Evolutionary conservation across 768 basidiomycete species (phyloP), one percentile per base, ranked within the genome.

Genomic region (Lyophyllum semitale): DNA sequence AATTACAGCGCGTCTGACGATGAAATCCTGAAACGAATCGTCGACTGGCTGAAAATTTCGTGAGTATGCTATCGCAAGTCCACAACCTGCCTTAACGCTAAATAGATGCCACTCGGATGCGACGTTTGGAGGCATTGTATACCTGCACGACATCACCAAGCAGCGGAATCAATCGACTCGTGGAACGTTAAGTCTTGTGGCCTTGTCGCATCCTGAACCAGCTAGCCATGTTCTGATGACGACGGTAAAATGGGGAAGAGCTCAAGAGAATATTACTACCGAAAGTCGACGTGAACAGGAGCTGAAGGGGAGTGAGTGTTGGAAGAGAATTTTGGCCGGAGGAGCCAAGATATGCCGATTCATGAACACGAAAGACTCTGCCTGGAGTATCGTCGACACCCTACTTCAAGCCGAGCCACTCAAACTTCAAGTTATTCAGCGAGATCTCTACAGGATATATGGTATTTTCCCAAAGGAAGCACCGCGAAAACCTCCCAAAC

Each of bases 1-100:
- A 18, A 42, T 13, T 38, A n/a, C 5, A 6, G 27, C 25, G 26
- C 13, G 20, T 15, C 17, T 29, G 49, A 51, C 20, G 25, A 41
- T 20, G 49, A 41, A 41, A 51, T 51, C 8, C 9, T 51, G 17
- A 18, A 8, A n/a, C 49, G 38, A 15, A 51, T 51, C 29, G 20
- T 51, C 26, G 12, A 27, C 8, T 51, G 49, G 49, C 30, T 51
- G 38, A 51, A 42, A n/a, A 5, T 8, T n/a, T 51, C 38, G 49
- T 51, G 49, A 41, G 49, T 41, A 3, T 15, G 4, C 38, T 38
- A 6, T 4, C 15, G 9, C 17, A 18, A 35, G 13, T 9, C 37
- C 4, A 2, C 18, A 38, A 6, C 18, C 2, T 18, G 37, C n/a
- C 37, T 38, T 4, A 38, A 15, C 5, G 4, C 15, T 6, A 15